phyloP scores from a whole-genome alignment of 345 rosid genomes.

The Salix koriyanagi region DNA sequence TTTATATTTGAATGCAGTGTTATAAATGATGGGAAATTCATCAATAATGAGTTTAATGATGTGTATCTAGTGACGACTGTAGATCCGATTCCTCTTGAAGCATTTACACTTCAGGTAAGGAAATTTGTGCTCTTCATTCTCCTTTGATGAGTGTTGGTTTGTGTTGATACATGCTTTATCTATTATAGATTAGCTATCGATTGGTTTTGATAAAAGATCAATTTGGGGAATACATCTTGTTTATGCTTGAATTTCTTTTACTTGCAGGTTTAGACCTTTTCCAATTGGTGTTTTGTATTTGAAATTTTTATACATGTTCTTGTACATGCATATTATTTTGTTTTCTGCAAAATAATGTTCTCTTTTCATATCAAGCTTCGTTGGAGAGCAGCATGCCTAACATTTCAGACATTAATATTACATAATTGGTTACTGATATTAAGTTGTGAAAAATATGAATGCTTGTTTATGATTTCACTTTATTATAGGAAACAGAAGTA shows the following conservation, averaged over 20 bases:
- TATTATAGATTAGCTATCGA: no score
- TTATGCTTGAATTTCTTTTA: neutral
- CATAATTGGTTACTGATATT: neutral
- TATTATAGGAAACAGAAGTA: conserved; percentile 72
- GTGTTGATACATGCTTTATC: no score
- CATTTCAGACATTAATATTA: neutral
- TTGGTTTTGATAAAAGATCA: no score
- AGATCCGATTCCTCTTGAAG: conserved; percentile 85
- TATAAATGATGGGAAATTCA: conserved; percentile 69
- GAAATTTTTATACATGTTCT: neutral
- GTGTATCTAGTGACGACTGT: conserved; percentile 77
- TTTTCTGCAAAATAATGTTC: no score
- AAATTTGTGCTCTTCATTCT: neutral
- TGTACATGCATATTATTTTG: neutral
- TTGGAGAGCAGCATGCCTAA: neutral
- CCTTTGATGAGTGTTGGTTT: no score
- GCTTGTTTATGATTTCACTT: conserved; percentile 8
- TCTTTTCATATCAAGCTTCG: neutral
- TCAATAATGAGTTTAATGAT: conserved; percentile 85
- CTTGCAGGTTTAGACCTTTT: neutral
- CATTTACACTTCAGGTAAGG: conserved; percentile 90
- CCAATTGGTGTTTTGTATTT: neutral
- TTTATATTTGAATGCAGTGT: conserved; percentile 44
- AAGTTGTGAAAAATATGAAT: conserved; percentile 13
- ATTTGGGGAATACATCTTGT: no score